Evolutionary conservation across 495 filamentous ascomycete genomes (phyloP), one percentile per base, ranked within the genome.

Genomic region (Penicillium salamii): DNA sequence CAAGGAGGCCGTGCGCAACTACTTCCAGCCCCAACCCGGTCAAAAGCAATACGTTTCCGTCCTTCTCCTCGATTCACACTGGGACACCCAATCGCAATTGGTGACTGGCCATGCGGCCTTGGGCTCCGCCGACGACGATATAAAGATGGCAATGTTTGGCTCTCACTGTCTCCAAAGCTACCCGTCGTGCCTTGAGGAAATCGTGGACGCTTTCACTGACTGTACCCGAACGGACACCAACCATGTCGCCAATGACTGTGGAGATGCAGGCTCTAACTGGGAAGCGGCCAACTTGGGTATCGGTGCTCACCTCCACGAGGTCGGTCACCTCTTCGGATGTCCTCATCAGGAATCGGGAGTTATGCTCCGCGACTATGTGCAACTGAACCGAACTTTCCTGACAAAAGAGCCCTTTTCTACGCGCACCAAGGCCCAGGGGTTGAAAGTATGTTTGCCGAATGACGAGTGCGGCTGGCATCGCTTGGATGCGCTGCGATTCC

Each of bases 391-490:
- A n/a, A 84, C 87, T 0, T 97, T 96, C 59, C 70, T 85, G 38
- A 78, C 79, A 21, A 78, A 83, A 24, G 89, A 96, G 65, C 80
- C 89, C 2, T 95, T 85, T 57, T 91, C 87, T 2, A 92, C 89
- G 1, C 79, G 90, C 21, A 95, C 89, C 3, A 88, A 88, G 61
- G 81, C 85, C 18, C 89, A 87, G 42, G 90, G 90, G 3, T 66
- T 80, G 41, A 87, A 89, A 9, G 71, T 87, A 0, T 85, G 88
- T 44, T 60, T 84, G 40, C 80, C 80, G 12, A 79, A 84, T 21
- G 88, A 95, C 55, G 90, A 95, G 67, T 95, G 90, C 63, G 67
- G 71, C 23, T 97, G 91, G 91, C 91, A 97, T 62, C 79, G 90
- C 21, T 76, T 97, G 3, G 93, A 97, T 68, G 82, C 83, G 34